These are phyloP conservation scores for Aspergillus amoenus DNA, from an alignment of 2,329 filamentous ascomycete species.

Conservation along the genomic window DNA sequence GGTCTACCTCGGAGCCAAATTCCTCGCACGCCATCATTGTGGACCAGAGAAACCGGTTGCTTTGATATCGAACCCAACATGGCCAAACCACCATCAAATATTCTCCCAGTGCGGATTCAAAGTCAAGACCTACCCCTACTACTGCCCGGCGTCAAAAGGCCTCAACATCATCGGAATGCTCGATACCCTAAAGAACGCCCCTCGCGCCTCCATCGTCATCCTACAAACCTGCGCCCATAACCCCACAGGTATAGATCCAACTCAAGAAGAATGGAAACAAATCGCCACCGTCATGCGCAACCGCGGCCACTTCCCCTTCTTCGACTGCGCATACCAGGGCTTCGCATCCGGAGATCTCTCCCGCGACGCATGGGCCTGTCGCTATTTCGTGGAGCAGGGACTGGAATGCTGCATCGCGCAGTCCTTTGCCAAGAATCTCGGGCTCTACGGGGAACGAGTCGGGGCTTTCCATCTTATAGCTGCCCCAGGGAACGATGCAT, in stretches of 20 bases:
- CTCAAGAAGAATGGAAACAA: slow-evolving; percentile 89
- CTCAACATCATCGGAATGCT: slow-evolving; percentile 92
- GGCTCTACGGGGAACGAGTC: slow-evolving; percentile 92
- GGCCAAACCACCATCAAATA: slow-evolving; percentile 99
- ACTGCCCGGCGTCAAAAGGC: slow-evolving; percentile 81
- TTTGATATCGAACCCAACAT: slow-evolving; percentile 93
- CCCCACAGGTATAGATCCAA: slow-evolving; percentile 94
- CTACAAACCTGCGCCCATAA: slow-evolving; percentile 97
- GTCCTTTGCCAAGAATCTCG: slow-evolving; percentile 67
- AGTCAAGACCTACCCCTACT: slow-evolving; percentile 88
- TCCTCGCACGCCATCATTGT: slow-evolving; percentile 60
- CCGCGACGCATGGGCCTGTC: slow-evolving; percentile 85
- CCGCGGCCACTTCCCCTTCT: slow-evolving; percentile 93
- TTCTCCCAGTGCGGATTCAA: slow-evolving; percentile 84
- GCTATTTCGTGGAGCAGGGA: slow-evolving; percentile 90
- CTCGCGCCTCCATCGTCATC: slow-evolving; percentile 80
- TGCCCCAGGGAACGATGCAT: slow-evolving; percentile 64
- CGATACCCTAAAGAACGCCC: slow-evolving; percentile 56
- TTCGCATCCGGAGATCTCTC: slow-evolving; percentile 89
- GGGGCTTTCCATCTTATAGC: slow-evolving; percentile 95
- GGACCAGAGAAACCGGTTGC: slow-evolving; percentile 70
- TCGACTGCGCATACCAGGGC: slow-evolving; percentile 96
- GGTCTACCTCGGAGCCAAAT: slow-evolving; percentile 87
- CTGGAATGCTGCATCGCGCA: slow-evolving; percentile 65
- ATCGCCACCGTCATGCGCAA: slow-evolving; percentile 73